Percentiles rank a stretch among this genome's conserved stretches.
Conservation (phyloP, 176 grass and related monocot genomes). For the Oryza meyeriana region DNA sequence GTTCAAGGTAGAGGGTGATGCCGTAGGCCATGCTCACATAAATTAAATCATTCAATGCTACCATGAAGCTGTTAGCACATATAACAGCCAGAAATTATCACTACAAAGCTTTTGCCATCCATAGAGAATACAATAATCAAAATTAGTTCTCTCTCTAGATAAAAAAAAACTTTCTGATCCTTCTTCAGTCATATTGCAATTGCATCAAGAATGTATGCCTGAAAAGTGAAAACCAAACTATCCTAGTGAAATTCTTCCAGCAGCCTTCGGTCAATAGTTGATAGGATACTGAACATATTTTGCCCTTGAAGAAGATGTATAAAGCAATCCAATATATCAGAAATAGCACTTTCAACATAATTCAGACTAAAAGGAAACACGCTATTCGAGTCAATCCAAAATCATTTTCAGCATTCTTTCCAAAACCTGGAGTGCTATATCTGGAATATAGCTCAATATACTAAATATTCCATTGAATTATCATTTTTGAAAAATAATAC, state of each 20-base stretch:
- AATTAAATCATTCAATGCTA: background rate
- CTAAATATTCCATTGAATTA: background rate
- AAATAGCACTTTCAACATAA: background rate
- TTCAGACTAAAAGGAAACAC: background rate
- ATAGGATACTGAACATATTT: background rate
- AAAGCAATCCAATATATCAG: background rate
- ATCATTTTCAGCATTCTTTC: background rate
- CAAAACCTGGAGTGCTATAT: background rate
- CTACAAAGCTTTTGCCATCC: background rate
- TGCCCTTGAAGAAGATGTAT: background rate
- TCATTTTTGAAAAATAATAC: background rate
- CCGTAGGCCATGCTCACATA: background rate
- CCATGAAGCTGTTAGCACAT: background rate
- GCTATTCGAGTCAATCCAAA: constrained; percentile 8
- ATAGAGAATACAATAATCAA: background rate
- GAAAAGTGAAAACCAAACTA: background rate
- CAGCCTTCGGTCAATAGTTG: background rate
- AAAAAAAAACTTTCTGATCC: background rate
- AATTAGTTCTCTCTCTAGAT: background rate
- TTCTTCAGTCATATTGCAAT: background rate
- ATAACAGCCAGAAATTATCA: background rate
- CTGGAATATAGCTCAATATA: background rate
- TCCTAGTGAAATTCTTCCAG: background rate
- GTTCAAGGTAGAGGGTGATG: background rate
- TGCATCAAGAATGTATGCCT: background rate